Evolutionary conservation across 1,139 yeast genomes (phyloP), one percentile per base, ranked within the genome.

Genomic region (Kurtzmaniella natalensis): DNA sequence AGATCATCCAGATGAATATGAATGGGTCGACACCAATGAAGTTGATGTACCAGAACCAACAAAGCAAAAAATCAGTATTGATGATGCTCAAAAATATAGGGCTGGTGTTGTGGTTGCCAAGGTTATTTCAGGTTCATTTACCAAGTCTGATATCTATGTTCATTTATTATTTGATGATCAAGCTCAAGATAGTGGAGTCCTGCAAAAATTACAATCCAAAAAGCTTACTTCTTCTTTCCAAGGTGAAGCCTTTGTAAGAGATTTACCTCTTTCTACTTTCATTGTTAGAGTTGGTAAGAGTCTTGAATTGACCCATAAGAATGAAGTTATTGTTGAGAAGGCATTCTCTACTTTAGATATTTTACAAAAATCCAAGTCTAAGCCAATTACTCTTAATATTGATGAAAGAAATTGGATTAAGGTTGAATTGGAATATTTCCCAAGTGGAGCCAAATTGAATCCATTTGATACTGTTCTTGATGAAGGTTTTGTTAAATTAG

Each of bases 91-190:
- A 31, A 53, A 67, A 31, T 69, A 72, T 50, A 72, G 81, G 47
- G 70, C 85, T 21, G 94, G 94, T 61, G 68, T 72, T 31, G 53
- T 82, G 34, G 68, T 71, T 25, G 71, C 80, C 28, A 75, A 75
- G 45, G 42, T 82, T 20, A 37, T 69, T 15, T 52, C 59, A 16
- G 88, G 83, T 37, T 52, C 53, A 18, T 64, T 80, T 38, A 55
- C 61, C 26, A 67, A 61, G 39, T 57, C 75, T 2, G 78, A 72
- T 34, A 56, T 71, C 9, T 75, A 56, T 44, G 62, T 82, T 26
- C 85, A 81, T 40, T 58, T 76, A 5, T 61, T 79, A 36, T 69
- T 81, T 44, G 94, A 83, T 55, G 89, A 82, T 46, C 66, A 67
- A 30, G 67, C 71, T 1, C 71, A 65, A 36, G 86, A 92, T 5